Evolutionary conservation across 1,284 basidiomycete species (phyloP).

Genomic region (Megacollybia platyphylla): DNA sequence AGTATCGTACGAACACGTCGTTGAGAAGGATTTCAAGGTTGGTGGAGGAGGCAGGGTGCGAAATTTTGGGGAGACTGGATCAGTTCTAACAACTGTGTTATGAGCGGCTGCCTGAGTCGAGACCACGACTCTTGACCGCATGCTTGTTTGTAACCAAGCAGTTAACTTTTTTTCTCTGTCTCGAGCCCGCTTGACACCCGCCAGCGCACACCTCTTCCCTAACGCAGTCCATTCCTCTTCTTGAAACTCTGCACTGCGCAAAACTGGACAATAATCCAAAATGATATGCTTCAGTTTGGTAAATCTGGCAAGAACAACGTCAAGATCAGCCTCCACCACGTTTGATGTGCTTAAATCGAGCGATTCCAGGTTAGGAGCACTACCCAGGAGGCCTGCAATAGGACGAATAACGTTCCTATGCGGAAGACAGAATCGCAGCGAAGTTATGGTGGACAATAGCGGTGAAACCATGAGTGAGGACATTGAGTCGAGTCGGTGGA

Average conservation of each 20-base stretch:
- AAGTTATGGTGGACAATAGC: conserved; percentile 22
- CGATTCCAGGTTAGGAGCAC: conserved; percentile 27
- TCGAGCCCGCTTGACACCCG: conserved; percentile 36
- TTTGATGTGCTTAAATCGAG: conserved; percentile 53
- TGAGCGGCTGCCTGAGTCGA: conserved; percentile 10
- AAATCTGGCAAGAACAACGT: conserved; percentile 33
- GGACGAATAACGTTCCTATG: conserved; percentile 35
- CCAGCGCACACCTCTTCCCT: conserved; percentile 41
- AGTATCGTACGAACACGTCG: conserved; percentile 15
- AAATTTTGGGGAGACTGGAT: conserved; percentile 13
- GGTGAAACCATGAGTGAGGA: conserved; percentile 34
- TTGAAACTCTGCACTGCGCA: conserved; percentile 21
- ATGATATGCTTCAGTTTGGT: conserved; percentile 32
- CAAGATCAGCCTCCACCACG: conserved; percentile 33
- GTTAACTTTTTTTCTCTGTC: conserved; percentile 48
- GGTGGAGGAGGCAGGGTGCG: conserved; percentile 30
- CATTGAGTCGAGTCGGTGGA: conserved; percentile 47
- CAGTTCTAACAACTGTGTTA: conserved; percentile 9
- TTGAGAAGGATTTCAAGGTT: conserved; percentile 20
- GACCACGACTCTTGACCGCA: not conserved
- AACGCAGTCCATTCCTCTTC: conserved; percentile 40
- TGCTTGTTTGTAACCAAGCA: conserved; percentile 20
- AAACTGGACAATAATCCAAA: conserved; percentile 37
- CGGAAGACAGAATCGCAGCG: conserved; percentile 49
- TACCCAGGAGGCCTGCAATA: conserved; percentile 14